A percentile compares a stretch with the other conserved stretches of the same genome.
These are phyloP conservation scores for Sordariomycetes sp. DNA, from an alignment of 2,329 filamentous ascomycete species.

Conservation along the genomic window DNA sequence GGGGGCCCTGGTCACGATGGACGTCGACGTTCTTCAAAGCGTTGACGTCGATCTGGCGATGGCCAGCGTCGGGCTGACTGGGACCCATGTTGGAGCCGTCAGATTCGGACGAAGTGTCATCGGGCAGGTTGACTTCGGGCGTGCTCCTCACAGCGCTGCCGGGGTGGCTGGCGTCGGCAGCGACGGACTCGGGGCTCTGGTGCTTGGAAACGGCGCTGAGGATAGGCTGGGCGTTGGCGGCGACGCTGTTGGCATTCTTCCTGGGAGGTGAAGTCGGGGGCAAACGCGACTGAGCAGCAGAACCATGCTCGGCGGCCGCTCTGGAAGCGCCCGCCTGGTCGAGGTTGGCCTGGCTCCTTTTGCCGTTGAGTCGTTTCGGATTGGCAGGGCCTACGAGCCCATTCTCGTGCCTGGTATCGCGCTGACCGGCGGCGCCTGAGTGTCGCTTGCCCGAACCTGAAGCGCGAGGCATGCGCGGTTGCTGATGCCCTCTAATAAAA, in stretches of 20 bases:
- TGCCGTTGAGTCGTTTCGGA: slow-evolving; percentile 26
- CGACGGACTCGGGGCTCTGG: slow-evolving; percentile 7
- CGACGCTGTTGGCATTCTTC: not conserved
- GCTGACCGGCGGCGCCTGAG: slow-evolving; percentile 52
- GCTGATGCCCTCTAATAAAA: too few relatives aligned
- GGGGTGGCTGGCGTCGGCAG: slow-evolving; percentile 23
- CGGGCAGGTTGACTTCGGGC: slow-evolving; percentile 45
- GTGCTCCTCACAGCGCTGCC: slow-evolving; percentile 21
- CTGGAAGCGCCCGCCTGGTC: slow-evolving; percentile 26
- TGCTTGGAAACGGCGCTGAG: slow-evolving; percentile 26
- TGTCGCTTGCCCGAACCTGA: slow-evolving; percentile 52
- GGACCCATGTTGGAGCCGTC: slow-evolving; percentile 28
- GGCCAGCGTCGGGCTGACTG: slow-evolving; percentile 36
- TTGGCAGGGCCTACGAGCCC: slow-evolving; percentile 59
- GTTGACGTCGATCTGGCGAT: slow-evolving; percentile 63
- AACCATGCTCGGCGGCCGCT: slow-evolving; percentile 18
- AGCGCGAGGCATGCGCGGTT: slow-evolving; percentile 50
- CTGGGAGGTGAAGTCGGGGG: slow-evolving; percentile 11
- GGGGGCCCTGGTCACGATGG: slow-evolving; percentile 61
- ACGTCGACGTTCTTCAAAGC: slow-evolving; percentile 58
- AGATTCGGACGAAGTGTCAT: slow-evolving; percentile 48
- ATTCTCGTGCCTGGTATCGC: slow-evolving; percentile 77
- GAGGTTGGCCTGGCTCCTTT: slow-evolving; percentile 36
- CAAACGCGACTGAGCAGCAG: slow-evolving; percentile 19
- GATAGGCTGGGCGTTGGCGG: slow-evolving; percentile 14